Evolutionary conservation across 805 yeast species (phyloP), one percentile per base, ranked within the genome.

Genomic region (Martiniozyma abietophila): DNA sequence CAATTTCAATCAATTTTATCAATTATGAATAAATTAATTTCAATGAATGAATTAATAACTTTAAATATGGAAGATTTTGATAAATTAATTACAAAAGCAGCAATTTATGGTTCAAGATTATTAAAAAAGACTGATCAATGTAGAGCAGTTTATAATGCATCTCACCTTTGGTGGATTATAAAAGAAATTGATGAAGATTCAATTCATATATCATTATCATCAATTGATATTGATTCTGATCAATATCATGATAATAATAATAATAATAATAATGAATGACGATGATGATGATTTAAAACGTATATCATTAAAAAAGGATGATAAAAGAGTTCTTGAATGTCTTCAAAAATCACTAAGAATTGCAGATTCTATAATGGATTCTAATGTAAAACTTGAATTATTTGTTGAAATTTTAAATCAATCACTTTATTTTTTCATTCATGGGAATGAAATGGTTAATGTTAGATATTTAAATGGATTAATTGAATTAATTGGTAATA

Each of bases 81-180:
- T 46, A 71, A 75, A 4, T 63, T 89, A 45, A 85, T 88, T 32
- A 81, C 94, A 11, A 80, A 86, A 53, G 70, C 88, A 30, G 85
- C 96, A 1, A 61, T 88, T 31, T 84, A 85, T 49, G 94, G 95
- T 5, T 83, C 95, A 10, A 84, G 83, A 55, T 65, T 92, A 32
- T 65, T 89, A 49, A 85, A 83, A 55, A 89, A 89, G 54, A 86
- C 92, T 23, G 97, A 89, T 50, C 98, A 92, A 56, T 88, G 96
- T 54, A 73, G 96, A 11, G 78, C 95, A 0, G 94, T 86, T 5
- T 84, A 81, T 52, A 58, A 74, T 33, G 88, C 95, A 27, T 77
- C 95, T 1, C 96, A 92, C 57, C 60, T 92, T 31, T 92, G 96
- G 96, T 83, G 94, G 92, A 80, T 89, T 50, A 75, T 79, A 17